Conservation (phyloP, 2,329 filamentous ascomycete species). For the Fusarium penzigii region DNA sequence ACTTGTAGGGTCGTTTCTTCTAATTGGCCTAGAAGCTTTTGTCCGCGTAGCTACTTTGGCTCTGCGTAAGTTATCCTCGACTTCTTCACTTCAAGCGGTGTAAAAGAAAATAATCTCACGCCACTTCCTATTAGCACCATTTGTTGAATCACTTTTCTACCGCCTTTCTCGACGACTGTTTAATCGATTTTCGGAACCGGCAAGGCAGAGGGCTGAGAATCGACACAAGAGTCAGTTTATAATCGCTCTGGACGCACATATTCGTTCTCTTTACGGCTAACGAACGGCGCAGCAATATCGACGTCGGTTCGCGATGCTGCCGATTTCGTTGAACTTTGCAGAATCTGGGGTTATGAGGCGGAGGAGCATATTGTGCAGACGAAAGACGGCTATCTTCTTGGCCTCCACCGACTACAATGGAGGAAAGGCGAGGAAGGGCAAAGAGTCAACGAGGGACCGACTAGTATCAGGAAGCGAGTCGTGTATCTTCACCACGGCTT, state of each 20-base stretch:
- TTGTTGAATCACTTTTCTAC: constrained; percentile 82
- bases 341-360: constrained; percentile 85
- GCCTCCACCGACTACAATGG: constrained; percentile 84
- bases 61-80: constrained; percentile 62
- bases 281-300: constrained; percentile 64
- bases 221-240: constrained; percentile 60
- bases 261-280: constrained; percentile 45
- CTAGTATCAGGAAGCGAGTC: constrained; percentile 75
- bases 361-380: constrained; percentile 98
- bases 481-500: constrained; percentile 94
- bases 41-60: constrained; percentile 86
- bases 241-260: constrained; percentile 34
- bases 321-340: constrained; percentile 94
- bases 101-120: constrained; percentile 4
- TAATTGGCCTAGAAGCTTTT: constrained; percentile 80
- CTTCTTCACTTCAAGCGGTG: constrained; percentile 8
- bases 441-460: constrained; percentile 71
- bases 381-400: constrained; percentile 88
- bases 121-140: constrained; percentile 57
- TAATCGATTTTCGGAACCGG: constrained; percentile 72
- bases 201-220: constrained; percentile 66
- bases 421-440: constrained; percentile 77
- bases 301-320: constrained; percentile 80
- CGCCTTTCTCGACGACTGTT: constrained; percentile 79
- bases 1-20: constrained; percentile 77